Evolutionary conservation across 2,329 filamentous ascomycete genomes (phyloP).

Genomic region (Stromatinia cepivora): DNA sequence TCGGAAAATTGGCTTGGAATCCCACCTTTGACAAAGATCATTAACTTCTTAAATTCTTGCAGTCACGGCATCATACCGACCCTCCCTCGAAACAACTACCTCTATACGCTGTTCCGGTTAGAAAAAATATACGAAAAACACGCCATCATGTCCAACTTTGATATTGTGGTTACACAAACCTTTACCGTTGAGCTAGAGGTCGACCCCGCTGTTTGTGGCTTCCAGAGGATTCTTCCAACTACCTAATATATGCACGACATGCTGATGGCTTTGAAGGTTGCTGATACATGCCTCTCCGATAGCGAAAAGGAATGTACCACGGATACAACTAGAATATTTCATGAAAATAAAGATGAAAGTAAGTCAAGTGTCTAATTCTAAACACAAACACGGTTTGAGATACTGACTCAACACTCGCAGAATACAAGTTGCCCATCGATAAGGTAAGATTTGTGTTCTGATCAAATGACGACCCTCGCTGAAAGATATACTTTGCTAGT

Average conservation of each 20-base stretch:
- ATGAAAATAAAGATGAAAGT: slow-evolving; percentile 46
- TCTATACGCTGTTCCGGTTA: background rate
- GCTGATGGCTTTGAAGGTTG: slow-evolving; percentile 2
- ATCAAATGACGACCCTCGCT: background rate
- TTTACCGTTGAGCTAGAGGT: slow-evolving; percentile 19
- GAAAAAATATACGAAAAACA: background rate
- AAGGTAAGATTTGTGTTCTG: slow-evolving; percentile 24
- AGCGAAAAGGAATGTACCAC: slow-evolving; percentile 47
- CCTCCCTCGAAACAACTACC: background rate
- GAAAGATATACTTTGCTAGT: slow-evolving; percentile 1
- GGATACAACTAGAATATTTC: slow-evolving; percentile 44
- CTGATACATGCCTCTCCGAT: slow-evolving; percentile 11
- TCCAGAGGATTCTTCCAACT: background rate
- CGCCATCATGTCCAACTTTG: slow-evolving; percentile 16
- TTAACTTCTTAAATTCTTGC: slow-evolving; percentile 4
- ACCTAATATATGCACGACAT: background rate
- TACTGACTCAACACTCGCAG: slow-evolving; percentile 12
- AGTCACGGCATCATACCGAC: slow-evolving; percentile 1
- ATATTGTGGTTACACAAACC: slow-evolving; percentile 19
- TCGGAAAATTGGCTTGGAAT: slow-evolving; percentile 9
- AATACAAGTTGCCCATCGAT: slow-evolving; percentile 37
- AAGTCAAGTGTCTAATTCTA: slow-evolving; percentile 7
- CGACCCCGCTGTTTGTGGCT: slow-evolving; percentile 6
- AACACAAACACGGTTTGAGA: background rate
- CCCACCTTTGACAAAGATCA: slow-evolving; percentile 15